Base-by-base conservation (phyloP, 139 green algal species). In the Coccomyxa sp. region DNA sequence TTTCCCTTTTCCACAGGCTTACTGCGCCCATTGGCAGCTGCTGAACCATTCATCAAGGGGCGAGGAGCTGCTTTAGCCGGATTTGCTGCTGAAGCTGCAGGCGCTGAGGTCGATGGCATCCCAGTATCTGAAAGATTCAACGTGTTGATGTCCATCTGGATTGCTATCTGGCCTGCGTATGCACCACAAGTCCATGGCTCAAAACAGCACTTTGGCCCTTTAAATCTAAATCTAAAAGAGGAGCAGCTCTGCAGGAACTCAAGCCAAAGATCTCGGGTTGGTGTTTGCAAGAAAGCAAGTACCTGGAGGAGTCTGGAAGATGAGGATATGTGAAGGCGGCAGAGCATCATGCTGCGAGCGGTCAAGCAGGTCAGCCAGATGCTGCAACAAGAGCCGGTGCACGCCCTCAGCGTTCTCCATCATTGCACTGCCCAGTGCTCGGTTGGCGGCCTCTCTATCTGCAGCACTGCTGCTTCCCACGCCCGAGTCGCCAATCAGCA, bases 231-330 rank as follows among this genome's bases (percentile, higher is more conserved):
- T 7, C 38, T 11, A 51, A 3, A 51, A 51, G 38, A 51, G 38
- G 3, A 51, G 38, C 38, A 51, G 3, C 7, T 51, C 38, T 51
- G 38, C 38, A 51, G 38, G 38, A 51, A 51, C 38, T 11, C 67
- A 84, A 58, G 32, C 32, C 16, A 12, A 32, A 79, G 38, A 57
- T 15, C 21, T 30, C 1, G 31, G 28, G 45, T 28, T 57, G 25
- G 13, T 28, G 67, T 45, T 11, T 51, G 38, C 38, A 51, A 51
- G 38, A 3, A 51, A 51, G 38, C 38, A 51, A 51, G 18, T 57
- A 82, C 92, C 92, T 82, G 90, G 82, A 1, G 93, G 90, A 0
- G 93, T 97, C 17, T 87, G 83, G 76, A 81, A 96, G 80, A 95
- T 92, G 16, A 79, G 82, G 38, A 92, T 59, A 57, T 94, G 85